Evolutionary conservation across 2,329 filamentous ascomycete species (phyloP).

Genomic region (Penicillium decumbens): DNA sequence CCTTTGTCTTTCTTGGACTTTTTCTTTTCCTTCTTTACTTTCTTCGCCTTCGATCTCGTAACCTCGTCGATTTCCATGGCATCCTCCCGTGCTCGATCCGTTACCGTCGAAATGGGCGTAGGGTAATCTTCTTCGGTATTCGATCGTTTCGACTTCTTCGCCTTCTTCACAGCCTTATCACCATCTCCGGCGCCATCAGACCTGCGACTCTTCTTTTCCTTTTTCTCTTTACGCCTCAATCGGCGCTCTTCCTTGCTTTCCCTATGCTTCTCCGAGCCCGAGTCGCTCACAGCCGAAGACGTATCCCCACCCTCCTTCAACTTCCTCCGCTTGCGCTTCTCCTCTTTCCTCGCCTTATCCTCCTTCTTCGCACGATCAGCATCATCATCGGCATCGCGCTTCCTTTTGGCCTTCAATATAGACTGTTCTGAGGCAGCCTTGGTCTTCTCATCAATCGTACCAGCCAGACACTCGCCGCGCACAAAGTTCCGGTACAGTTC

Average conservation of each 20-base stretch:
- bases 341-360: slow-evolving; percentile 30
- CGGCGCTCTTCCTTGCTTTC: slow-evolving; percentile 25
- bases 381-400: slow-evolving; percentile 36
- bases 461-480: slow-evolving; percentile 68
- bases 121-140: slow-evolving; percentile 28
- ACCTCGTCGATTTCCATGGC: slow-evolving; percentile 25
- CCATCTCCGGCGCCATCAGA: slow-evolving; percentile 3
- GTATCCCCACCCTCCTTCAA: slow-evolving; percentile 16
- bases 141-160: slow-evolving; percentile 17
- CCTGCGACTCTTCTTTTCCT: not conserved
- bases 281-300: slow-evolving; percentile 6
- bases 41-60: slow-evolving; percentile 16
- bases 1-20: slow-evolving; percentile 28
- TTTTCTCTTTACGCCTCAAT: slow-evolving; percentile 12
- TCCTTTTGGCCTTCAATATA: slow-evolving; percentile 24
- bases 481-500: slow-evolving; percentile 80
- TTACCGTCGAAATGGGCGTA: slow-evolving; percentile 30
- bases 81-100: slow-evolving; percentile 30
- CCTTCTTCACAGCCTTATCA: slow-evolving; percentile 9
- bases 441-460: slow-evolving; percentile 51
- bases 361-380: slow-evolving; percentile 18
- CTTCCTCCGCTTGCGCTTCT: slow-evolving; percentile 19
- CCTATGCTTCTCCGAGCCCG: slow-evolving; percentile 23
- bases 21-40: slow-evolving; percentile 19
- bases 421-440: slow-evolving; percentile 11